Base-by-base conservation (phyloP, 169 alveolate species). In the Theileria annulata region DNA sequence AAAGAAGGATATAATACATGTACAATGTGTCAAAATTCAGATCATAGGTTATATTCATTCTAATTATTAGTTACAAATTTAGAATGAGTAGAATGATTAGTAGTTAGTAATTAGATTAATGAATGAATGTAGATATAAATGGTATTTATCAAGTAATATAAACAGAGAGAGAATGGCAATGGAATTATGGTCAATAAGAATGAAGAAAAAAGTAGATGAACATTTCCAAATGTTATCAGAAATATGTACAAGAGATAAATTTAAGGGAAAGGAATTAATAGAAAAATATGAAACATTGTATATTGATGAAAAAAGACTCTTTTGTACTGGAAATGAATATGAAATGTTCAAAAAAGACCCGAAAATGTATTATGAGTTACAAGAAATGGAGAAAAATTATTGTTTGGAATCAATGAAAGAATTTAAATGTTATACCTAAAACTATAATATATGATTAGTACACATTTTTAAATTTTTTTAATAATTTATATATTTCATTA, bases 1-100 rank as follows among this genome's bases (percentile, higher is more conserved):
- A 73, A 48, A n/a, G 27, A 30, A n/a, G 86, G 87, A 0, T 21
- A 63, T 67, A 84, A 77, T 51, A 59, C 78, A 6, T 84, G 90
- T 59, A 56, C 66, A 31, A 62, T 76, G 48, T 84, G 90, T 56
- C 90, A 84, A 49, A 84, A 84, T 60, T 71, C 84, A 37, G 76
- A 75, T 51, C 90, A 84, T 83, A 74, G 90, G 64, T 63, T 19
- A 10, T 73, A 47, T 6, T 17, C 12, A 9, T 19, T 70, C 6
- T 6, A 73, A 8, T n/a, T n/a, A 54, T 15, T 59, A 62, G n/a
- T n/a, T n/a, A n/a, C n/a, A n/a, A n/a, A n/a, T n/a, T n/a, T n/a
- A n/a, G n/a, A n/a, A n/a, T n/a, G n/a, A n/a, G n/a, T n/a, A n/a
- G 28, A 37, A 30, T 4, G 54, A 33, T 21, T 67, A 37, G 30